Evolutionary conservation across 1,284 basidiomycete species (phyloP).

Genomic region (Polyporus tsugae): DNA sequence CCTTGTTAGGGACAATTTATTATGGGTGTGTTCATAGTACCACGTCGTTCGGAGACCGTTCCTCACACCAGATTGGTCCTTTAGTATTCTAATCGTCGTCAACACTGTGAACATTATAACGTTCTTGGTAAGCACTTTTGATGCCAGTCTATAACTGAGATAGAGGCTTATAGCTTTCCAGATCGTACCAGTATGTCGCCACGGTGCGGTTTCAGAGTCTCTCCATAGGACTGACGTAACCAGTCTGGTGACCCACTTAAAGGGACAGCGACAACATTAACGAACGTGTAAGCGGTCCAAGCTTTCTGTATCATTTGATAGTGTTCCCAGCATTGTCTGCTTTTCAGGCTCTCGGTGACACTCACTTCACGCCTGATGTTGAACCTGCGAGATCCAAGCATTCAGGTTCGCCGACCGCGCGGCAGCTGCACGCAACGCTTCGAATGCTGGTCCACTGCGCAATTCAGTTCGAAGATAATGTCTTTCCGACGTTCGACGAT

Average conservation of each 20-base stretch:
- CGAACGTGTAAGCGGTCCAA: constrained; percentile 21
- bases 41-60: neutral
- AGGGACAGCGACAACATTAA: constrained; percentile 27
- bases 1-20: constrained; percentile 4
- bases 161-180: neutral
- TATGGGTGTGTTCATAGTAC: constrained; percentile 13
- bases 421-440: constrained; percentile 8
- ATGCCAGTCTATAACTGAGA: neutral
- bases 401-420: constrained; percentile 14
- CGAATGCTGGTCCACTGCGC: constrained; percentile 23
- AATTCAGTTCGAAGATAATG: constrained; percentile 28
- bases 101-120: constrained; percentile 12
- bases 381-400: constrained; percentile 26
- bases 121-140: neutral
- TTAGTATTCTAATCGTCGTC: constrained; percentile 9
- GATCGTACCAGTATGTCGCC: constrained; percentile 5
- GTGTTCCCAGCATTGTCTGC: neutral
- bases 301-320: neutral
- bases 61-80: neutral
- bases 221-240: constrained; percentile 1
- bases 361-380: constrained; percentile 30
- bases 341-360: constrained; percentile 23
- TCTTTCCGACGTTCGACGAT: constrained; percentile 21
- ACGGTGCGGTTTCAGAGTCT: neutral
- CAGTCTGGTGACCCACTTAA: constrained; percentile 24